Base-by-base conservation (phyloP, 2,329 filamentous ascomycete species). In the Xylaria sp. region DNA sequence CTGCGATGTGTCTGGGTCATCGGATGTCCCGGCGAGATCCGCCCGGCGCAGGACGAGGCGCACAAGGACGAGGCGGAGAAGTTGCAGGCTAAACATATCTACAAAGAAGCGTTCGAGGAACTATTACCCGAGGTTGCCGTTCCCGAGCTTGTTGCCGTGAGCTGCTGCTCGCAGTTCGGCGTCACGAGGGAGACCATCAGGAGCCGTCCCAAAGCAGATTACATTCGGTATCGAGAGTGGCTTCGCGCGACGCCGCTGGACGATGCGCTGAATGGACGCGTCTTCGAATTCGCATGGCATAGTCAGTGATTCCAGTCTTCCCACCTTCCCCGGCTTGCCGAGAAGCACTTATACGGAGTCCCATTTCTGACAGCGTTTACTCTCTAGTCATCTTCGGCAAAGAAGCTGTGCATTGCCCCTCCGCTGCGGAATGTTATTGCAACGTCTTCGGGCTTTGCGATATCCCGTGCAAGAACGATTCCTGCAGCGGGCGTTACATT, bases 211-310 rank as follows among this genome's bases (percentile, higher is more conserved):
- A 73, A 73, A 44, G 77, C 77, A 9, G 84, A 85, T 60, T 90
- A 89, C 65, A 69, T 83, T 15, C 79, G 79, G 38, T 85, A 83
- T 70, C 79, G 86, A 4, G 75, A 86, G 46, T 90, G 87, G 87
- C 65, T 89, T 40, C 69, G 87, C n/a, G 77, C 80, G 9, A 86
- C 86, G 2, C 74, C 80, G 4, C 71, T 86, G 52, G 78, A 78
- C 4, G 85, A 88, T 69, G 79, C 80, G 17, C 73, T 83, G 25
- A 86, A 82, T 27, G 87, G 87, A 1, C 77, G 87, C 21, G 80
- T 89, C 2, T 81, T 88, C 71, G 87, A 90, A 70, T 89, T 87
- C 67, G 73, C 87, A 17, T 90, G 87, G 87, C 87, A 90, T 71
- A 80, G 86, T 72, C 79, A 81, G 72, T 84, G 2, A 11, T 25